Conservation (phyloP, 305 asterid species). For the Plantago coronopus region DNA sequence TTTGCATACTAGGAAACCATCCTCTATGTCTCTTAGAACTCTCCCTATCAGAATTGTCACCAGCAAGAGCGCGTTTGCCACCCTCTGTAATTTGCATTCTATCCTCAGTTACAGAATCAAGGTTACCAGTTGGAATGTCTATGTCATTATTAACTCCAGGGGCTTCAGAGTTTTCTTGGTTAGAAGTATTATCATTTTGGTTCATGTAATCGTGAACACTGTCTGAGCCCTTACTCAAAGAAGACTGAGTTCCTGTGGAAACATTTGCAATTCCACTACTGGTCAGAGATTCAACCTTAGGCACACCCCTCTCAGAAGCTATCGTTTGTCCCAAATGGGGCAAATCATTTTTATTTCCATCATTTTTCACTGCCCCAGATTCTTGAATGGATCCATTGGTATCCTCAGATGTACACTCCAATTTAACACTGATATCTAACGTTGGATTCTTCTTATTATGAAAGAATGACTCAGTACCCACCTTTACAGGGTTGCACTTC, state of each 20-base stretch:
- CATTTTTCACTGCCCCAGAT: constrained; percentile 27
- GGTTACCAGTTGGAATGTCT: constrained; percentile 38
- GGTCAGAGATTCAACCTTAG: constrained; percentile 42
- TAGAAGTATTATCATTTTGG: constrained; percentile 23
- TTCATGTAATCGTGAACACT: constrained; percentile 1
- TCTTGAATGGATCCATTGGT: constrained; percentile 26
- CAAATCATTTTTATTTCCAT: constrained; percentile 24
- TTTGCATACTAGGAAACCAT: constrained; percentile 37
- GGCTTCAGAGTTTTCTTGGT: constrained; percentile 38
- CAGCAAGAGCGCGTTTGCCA: constrained; percentile 55
- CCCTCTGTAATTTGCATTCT: constrained; percentile 41
- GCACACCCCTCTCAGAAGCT: constrained; percentile 18
- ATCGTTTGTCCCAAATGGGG: constrained; percentile 33
- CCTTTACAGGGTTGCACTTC: constrained; percentile 36
- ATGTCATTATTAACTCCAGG: constrained; percentile 26
- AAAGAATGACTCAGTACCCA: constrained; percentile 34
- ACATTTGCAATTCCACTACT: constrained; percentile 52
- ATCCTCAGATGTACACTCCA: constrained; percentile 32
- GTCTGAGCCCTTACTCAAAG: constrained; percentile 26
- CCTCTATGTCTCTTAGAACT: constrained; percentile 58
- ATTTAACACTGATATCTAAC: constrained; percentile 33
- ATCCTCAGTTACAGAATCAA: constrained; percentile 30
- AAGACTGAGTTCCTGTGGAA: constrained; percentile 55
- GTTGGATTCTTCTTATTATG: constrained; percentile 25
- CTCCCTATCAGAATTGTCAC: constrained; percentile 33